A percentile compares a stretch with the other conserved stretches of the same genome.
phyloP scores from a whole-genome alignment of 23 red algal species.

The Gracilaria domingensis region DNA sequence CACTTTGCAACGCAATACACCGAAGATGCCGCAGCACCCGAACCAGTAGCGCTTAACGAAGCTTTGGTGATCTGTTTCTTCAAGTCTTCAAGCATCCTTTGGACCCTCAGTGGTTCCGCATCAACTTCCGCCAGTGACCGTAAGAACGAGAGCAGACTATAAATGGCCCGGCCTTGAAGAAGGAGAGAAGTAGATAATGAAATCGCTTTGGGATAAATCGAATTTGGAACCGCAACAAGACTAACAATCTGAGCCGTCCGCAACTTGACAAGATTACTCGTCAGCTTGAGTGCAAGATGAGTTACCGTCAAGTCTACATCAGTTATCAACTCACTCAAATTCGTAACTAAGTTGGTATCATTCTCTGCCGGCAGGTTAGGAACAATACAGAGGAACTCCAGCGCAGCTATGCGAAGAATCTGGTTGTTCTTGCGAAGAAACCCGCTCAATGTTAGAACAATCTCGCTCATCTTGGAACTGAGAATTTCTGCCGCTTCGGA shows the following conservation, averaged over 20 bases:
- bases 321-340: slow-evolving; percentile 69
- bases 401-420: slow-evolving; percentile 69
- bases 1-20: slow-evolving; percentile 70
- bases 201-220: slow-evolving; percentile 48
- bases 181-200: slow-evolving; percentile 63
- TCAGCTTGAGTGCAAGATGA: slow-evolving; percentile 60
- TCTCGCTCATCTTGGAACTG: slow-evolving; percentile 36
- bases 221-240: slow-evolving; percentile 26
- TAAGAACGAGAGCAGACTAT: slow-evolving; percentile 62
- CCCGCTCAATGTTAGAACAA: slow-evolving; percentile 25
- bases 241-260: slow-evolving; percentile 33
- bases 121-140: slow-evolving; percentile 54
- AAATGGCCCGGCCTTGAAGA: slow-evolving; percentile 69
- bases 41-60: slow-evolving; percentile 12
- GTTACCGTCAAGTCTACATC: slow-evolving; percentile 70
- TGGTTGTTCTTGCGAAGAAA: slow-evolving; percentile 81
- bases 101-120: slow-evolving; percentile 33
- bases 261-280: slow-evolving; percentile 59
- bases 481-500: slow-evolving; percentile 54
- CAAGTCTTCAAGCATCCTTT: slow-evolving; percentile 59
- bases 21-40: slow-evolving; percentile 14
- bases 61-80: slow-evolving; percentile 17
- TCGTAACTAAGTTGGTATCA: slow-evolving; percentile 47
- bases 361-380: slow-evolving; percentile 43
- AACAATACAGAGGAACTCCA: slow-evolving; percentile 59